Percentiles rank a stretch among this genome's conserved stretches.
Evolutionary conservation across 2,329 filamentous ascomycete genomes (phyloP).

Genomic region (Chalara sp.): DNA sequence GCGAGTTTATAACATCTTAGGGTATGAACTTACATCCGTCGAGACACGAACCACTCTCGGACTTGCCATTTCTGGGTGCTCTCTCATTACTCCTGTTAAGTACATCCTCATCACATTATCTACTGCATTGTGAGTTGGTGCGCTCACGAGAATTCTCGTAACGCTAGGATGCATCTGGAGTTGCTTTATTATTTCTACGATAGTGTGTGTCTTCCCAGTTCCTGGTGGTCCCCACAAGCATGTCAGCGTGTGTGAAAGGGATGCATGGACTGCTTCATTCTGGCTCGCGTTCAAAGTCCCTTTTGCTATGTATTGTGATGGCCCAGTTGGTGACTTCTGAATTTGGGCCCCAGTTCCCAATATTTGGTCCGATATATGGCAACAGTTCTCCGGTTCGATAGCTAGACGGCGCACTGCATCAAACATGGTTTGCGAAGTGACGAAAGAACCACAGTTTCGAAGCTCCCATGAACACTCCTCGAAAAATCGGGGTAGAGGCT

Average conservation of each 20-base stretch:
- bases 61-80: too few relatives aligned
- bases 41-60: neutral
- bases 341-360: neutral
- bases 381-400: neutral
- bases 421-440: conserved; percentile 7
- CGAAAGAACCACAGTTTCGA: conserved; percentile 9
- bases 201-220: conserved; percentile 6
- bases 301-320: neutral
- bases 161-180: conserved; percentile 1
- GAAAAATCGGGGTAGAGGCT: conserved; percentile 3
- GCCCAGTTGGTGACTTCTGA: neutral
- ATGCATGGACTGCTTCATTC: neutral
- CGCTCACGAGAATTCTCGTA: conserved; percentile 4
- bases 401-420: conserved; percentile 4
- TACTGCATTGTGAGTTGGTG: conserved; percentile 6
- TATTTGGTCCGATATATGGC: neutral
- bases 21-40: too few relatives aligned
- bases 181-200: conserved; percentile 8
- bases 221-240: conserved; percentile 7
- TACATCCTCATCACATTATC: conserved; percentile 8
- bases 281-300: neutral
- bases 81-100: too few relatives aligned
- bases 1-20: too few relatives aligned
- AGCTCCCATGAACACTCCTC: conserved; percentile 7
- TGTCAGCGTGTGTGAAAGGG: conserved; percentile 1